A percentile compares a stretch with the other conserved stretches of the same genome.
phyloP scores from a whole-genome alignment of 1,139 yeast species.

The Taiozyma onychis region DNA sequence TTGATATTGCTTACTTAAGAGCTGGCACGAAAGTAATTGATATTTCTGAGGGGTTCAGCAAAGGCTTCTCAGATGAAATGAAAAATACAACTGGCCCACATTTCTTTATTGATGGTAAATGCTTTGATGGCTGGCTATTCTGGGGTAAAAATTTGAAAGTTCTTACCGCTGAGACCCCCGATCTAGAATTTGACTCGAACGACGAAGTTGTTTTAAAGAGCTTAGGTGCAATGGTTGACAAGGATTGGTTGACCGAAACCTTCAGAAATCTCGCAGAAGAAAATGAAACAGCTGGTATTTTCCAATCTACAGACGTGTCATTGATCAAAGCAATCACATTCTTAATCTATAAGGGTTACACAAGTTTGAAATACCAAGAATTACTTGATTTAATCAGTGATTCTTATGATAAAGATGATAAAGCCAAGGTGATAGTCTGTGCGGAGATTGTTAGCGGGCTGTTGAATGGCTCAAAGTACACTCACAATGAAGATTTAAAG shows the following conservation, averaged over 20 bases:
- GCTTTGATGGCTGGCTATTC: constrained; percentile 66
- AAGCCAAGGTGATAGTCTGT: constrained; percentile 55
- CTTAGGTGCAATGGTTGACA: constrained; percentile 43
- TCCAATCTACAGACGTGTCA: constrained; percentile 57
- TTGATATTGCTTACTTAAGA: constrained; percentile 37
- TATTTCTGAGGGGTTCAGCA: constrained; percentile 33
- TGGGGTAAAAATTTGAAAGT: constrained; percentile 65
- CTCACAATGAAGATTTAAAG: constrained; percentile 26
- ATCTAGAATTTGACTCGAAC: constrained; percentile 24
- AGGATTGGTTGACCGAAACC: constrained; percentile 53
- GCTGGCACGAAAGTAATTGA: constrained; percentile 37
- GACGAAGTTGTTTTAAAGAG: constrained; percentile 39
- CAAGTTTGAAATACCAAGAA: constrained; percentile 34
- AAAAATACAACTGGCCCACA: constrained; percentile 41
- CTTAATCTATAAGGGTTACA: constrained; percentile 39
- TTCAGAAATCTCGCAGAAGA: constrained; percentile 56
- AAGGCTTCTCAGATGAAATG: constrained; percentile 49
- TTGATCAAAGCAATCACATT: constrained; percentile 42
- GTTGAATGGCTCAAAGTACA: constrained; percentile 42
- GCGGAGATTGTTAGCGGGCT: constrained; percentile 60
- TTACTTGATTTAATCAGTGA: constrained; percentile 45
- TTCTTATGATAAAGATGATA: constrained; percentile 54
- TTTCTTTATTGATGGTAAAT: constrained; percentile 53
- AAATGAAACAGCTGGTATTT: constrained; percentile 55
- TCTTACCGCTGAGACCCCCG: constrained; percentile 27